Percentiles rank a stretch among this genome's conserved stretches.
phyloP scores from a whole-genome alignment of 148 eudicot genomes.

The Hydrangea macrophylla region DNA sequence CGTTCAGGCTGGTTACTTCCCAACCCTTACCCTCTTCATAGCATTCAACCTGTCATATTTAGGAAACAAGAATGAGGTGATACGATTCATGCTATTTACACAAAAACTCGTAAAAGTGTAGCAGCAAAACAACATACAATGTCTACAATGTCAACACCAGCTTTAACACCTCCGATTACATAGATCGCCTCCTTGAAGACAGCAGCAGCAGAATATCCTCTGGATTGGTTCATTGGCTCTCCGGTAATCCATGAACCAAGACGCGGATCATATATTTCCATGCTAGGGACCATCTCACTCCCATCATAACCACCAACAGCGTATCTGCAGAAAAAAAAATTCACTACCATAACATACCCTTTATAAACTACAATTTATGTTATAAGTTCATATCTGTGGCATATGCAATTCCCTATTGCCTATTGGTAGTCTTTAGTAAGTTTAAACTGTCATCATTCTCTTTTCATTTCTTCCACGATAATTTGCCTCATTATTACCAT shows the following conservation, averaged over 20 bases:
- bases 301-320: slow-evolving; percentile 79
- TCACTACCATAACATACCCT: not conserved
- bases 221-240: slow-evolving; percentile 50
- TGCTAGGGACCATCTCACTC: slow-evolving; percentile 42
- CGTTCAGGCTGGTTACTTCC: slow-evolving; percentile 50
- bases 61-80: not conserved
- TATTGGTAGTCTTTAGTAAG: too few species aligned
- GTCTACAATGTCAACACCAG: slow-evolving; percentile 21
- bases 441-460: too few species aligned
- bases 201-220: slow-evolving; percentile 62
- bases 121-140: slow-evolving; percentile 32
- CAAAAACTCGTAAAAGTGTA: not conserved
- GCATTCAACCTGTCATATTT: slow-evolving; percentile 54
- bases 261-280: slow-evolving; percentile 86
- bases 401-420: too few species aligned
- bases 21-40: slow-evolving; percentile 68
- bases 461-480: too few species aligned
- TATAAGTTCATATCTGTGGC: not conserved
- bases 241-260: slow-evolving; percentile 60
- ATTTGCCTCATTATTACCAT: not conserved
- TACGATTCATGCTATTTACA: not conserved
- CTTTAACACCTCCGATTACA: slow-evolving; percentile 60
- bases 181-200: slow-evolving; percentile 43
- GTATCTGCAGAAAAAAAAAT: slow-evolving; percentile 35
- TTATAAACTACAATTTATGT: not conserved